Conservation (phyloP, 805 yeast genomes). For the Saccharomycopsis sp. region DNA sequence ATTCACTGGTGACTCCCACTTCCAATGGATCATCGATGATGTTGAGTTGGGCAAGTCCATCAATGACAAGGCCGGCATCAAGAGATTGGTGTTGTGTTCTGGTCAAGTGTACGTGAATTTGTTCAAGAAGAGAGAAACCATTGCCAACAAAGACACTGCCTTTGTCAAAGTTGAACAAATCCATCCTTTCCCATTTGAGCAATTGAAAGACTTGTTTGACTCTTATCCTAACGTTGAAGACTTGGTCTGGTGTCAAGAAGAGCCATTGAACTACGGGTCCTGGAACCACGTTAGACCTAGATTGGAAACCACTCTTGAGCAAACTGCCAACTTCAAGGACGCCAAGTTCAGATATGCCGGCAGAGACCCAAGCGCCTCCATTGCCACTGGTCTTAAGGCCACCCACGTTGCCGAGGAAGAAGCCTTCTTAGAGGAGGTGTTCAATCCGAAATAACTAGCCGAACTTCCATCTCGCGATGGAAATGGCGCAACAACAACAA, state of each 20-base stretch:
- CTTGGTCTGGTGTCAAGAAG: conserved; percentile 96
- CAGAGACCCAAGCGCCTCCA: conserved; percentile 96
- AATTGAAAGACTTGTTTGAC: conserved; percentile 74
- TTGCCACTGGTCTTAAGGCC: conserved; percentile 93
- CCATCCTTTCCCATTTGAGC: conserved; percentile 98
- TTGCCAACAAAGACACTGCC: conserved; percentile 77
- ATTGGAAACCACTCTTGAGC: conserved; percentile 62
- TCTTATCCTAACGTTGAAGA: conserved; percentile 78
- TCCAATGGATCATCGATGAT: conserved; percentile 96
- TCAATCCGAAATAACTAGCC: conserved; percentile 24
- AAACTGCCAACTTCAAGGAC: conserved; percentile 60
- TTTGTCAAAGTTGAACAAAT: conserved; percentile 85
- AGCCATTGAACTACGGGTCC: conserved; percentile 95
- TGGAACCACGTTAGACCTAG: conserved; percentile 80
- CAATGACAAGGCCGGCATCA: conserved; percentile 70
- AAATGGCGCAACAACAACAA: too few species aligned
- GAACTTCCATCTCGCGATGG: too few species aligned
- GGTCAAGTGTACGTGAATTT: conserved; percentile 96
- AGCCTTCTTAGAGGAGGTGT: conserved; percentile 73
- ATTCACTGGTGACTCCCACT: conserved; percentile 84
- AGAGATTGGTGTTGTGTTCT: conserved; percentile 72
- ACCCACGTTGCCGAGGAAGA: conserved; percentile 86
- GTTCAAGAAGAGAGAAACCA: conserved; percentile 74
- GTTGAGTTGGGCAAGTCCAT: conserved; percentile 72
- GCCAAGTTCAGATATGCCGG: conserved; percentile 76